Conservation (phyloP, 2,329 filamentous ascomycete species). For the Talaromyces sp. region DNA sequence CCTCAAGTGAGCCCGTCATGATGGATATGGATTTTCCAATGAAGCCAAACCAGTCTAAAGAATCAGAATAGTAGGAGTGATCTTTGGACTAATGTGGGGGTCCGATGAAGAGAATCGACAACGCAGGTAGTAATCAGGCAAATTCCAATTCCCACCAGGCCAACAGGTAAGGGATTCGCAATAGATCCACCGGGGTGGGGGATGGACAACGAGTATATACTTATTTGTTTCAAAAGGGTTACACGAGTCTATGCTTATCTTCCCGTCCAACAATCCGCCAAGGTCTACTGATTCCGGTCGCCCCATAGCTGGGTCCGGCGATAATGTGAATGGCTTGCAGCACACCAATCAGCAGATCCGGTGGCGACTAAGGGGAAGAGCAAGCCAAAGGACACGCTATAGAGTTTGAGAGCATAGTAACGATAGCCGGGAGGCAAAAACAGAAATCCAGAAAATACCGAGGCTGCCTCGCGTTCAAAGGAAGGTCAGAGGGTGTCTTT, state of each 20-base stretch:
- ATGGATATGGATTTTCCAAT: background rate
- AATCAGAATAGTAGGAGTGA: no score
- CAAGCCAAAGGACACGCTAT: background rate
- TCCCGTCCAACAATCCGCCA: background rate
- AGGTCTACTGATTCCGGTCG: background rate
- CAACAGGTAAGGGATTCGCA: background rate
- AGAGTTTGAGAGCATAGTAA: conserved; percentile 1
- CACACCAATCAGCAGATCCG: conserved; percentile 6
- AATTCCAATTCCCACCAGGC: conserved; percentile 4
- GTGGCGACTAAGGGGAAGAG: conserved; percentile 1
- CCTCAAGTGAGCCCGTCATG: conserved; percentile 22
- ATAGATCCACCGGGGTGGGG: background rate
- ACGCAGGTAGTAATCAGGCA: no score
- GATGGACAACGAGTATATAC: background rate
- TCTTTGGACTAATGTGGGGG: no score
- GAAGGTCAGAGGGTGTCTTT: background rate
- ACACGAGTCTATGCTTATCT: background rate
- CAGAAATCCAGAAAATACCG: conserved; percentile 29
- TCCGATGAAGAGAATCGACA: no score
- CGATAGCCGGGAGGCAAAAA: conserved; percentile 16
- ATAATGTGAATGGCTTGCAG: conserved; percentile 3
- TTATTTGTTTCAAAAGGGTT: background rate
- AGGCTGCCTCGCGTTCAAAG: conserved; percentile 21
- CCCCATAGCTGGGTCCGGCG: conserved; percentile 2
- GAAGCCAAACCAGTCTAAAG: background rate